Base-by-base conservation (phyloP, 2,329 filamentous ascomycete species). In the Neocucurbitaria cava region DNA sequence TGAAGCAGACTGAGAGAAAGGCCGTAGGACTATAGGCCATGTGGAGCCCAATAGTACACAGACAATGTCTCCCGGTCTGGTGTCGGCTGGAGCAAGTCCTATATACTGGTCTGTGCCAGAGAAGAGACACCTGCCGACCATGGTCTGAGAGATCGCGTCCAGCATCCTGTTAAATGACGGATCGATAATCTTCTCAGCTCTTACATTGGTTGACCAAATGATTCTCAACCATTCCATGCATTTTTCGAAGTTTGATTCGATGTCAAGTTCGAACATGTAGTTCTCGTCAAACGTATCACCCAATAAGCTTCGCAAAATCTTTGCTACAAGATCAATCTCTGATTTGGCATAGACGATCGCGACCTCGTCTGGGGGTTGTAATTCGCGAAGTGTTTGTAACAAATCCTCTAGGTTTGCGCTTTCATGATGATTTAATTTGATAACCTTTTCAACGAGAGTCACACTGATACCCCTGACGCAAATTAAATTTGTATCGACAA, bases 1-100 rank as follows among this genome's bases (percentile, higher is more conserved):
- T 35, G 8, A 9, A 15, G 7, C 21, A 2, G 33, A 3, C 4
- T 26, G 20, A 10, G 21, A 15, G 3, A 24, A 11, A 11, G 31
- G 40, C 10, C 54, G 33, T 11, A 56, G 26, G 1, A 56, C 11
- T 2, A 56, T 30, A 4, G 54, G 49, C 18, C 13, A 42, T 23
- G 24, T 24, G 38, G 45, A 46, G 21, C 49, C 49, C 1, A 56
- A 13, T 13, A 52, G 15, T 7, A 52, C 42, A 8, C 31, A 20
- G n/a, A 56, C n/a, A 8, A 46, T 15, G 30, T 52, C 54, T 5
- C 41, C 54, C 13, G 38, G 5, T 33, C 43, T 26, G 4, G 46
- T 43, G 5, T 46, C 54, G 2, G 13, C 20, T 13, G 33, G 35
- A 18, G 40, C 33, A 10, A 49, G 30, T 9, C 45, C 49, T 21